Evolutionary conservation across 495 filamentous ascomycete species (phyloP).

Genomic region (Hypoxylon rickii): DNA sequence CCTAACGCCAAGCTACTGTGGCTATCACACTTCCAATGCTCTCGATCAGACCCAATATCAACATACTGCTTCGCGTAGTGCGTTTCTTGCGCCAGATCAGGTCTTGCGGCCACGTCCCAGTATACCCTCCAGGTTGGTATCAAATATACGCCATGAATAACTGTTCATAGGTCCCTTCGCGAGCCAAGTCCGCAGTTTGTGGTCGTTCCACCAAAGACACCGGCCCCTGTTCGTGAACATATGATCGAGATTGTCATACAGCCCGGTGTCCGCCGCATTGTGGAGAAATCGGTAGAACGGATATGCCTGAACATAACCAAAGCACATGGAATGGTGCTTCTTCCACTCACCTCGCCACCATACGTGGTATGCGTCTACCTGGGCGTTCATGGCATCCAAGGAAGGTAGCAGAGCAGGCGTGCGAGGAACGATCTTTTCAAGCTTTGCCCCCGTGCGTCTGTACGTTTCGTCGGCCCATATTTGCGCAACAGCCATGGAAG

Average conservation of each 20-base stretch:
- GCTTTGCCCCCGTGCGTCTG: neutral
- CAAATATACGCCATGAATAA: constrained; percentile 28
- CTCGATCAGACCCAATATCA: too few species aligned
- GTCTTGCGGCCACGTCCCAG: constrained; percentile 23
- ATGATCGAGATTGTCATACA: constrained; percentile 30
- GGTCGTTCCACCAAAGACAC: constrained; percentile 38
- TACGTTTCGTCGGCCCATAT: constrained; percentile 29
- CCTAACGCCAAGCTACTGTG: too few species aligned
- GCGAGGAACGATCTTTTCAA: too few species aligned
- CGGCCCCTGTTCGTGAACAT: constrained; percentile 24
- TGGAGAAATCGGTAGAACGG: constrained; percentile 32
- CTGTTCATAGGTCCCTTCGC: constrained; percentile 26
- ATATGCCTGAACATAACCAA: constrained; percentile 15
- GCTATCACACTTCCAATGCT: too few species aligned
- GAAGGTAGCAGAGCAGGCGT: constrained; percentile 27
- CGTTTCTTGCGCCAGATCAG: constrained; percentile 15
- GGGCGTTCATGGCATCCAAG: constrained; percentile 26
- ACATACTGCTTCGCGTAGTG: constrained; percentile 18
- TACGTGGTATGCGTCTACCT: constrained; percentile 27
- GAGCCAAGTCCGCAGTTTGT: constrained; percentile 31
- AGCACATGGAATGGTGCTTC: constrained; percentile 13
- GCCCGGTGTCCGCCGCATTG: constrained; percentile 33
- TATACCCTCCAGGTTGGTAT: constrained; percentile 20
- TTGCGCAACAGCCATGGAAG: constrained; percentile 37
- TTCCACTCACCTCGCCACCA: constrained; percentile 30